Evolutionary conservation across 2,329 filamentous ascomycete genomes (phyloP).

Genomic region (Pseudogymnoascus sp.): DNA sequence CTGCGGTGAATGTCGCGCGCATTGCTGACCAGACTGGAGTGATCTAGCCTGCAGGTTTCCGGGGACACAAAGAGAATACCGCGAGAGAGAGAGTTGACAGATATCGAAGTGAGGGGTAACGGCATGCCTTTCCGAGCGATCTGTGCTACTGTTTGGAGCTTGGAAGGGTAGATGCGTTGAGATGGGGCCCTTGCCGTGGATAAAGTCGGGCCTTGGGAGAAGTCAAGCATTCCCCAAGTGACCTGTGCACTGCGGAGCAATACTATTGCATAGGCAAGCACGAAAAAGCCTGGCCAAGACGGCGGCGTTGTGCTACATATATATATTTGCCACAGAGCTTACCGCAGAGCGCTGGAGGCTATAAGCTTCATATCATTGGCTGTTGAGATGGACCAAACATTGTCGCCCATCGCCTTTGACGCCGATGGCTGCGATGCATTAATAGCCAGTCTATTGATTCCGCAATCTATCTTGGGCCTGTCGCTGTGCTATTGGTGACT

Average conservation of each 20-base stretch:
- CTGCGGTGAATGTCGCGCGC: background rate
- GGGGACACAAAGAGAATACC: background rate
- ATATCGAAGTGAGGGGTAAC: background rate
- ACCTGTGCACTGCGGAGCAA: background rate
- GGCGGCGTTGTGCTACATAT: conserved; percentile 3
- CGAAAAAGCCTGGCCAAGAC: conserved; percentile 1
- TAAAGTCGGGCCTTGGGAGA: background rate
- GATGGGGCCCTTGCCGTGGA: background rate
- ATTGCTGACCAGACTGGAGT: background rate
- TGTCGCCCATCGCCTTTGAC: conserved; percentile 4
- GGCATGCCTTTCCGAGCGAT: background rate
- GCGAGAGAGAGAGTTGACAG: background rate
- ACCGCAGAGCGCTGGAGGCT: background rate
- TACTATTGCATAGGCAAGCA: background rate
- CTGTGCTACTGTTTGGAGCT: background rate
- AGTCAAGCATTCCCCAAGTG: background rate
- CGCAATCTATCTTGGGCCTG: background rate
- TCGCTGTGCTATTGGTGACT: background rate
- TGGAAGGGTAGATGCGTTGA: conserved; percentile 4
- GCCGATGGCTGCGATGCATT: background rate
- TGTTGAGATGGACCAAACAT: background rate
- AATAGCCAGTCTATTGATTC: conserved; percentile 8
- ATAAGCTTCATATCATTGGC: background rate
- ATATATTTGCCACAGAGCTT: conserved; percentile 7
- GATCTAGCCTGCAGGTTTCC: background rate